phyloP scores from a whole-genome alignment of 2,329 filamentous ascomycete species.

The Sporothrix sp. region DNA sequence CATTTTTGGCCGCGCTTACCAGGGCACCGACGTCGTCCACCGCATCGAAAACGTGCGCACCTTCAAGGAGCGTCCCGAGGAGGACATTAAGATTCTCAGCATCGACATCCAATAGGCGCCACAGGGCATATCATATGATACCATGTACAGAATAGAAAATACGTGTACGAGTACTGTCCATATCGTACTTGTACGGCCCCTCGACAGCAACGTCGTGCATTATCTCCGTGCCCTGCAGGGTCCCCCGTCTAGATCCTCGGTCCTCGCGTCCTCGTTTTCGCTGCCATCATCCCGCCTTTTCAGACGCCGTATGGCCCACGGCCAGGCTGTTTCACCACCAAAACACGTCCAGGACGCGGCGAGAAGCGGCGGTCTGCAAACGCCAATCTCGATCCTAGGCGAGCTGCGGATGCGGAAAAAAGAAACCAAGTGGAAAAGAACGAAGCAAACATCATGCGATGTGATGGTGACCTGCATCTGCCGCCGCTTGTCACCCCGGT shows the following conservation, averaged over 20 bases:
- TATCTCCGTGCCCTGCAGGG: slow-evolving; percentile 6
- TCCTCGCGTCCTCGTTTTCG: background rate
- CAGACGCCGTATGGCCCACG: background rate
- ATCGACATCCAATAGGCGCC: slow-evolving; percentile 50
- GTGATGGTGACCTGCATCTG: background rate
- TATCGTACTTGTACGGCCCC: background rate
- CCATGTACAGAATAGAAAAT: slow-evolving; percentile 1
- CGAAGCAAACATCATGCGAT: background rate
- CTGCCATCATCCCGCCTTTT: slow-evolving; percentile 1
- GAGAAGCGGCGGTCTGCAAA: slow-evolving; percentile 1
- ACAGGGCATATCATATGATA: background rate
- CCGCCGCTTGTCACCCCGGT: background rate
- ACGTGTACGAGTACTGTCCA: too few species aligned
- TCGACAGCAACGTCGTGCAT: background rate
- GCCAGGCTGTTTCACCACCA: background rate
- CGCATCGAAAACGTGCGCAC: slow-evolving; percentile 88
- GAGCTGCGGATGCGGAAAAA: background rate
- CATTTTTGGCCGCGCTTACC: slow-evolving; percentile 82
- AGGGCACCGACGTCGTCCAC: slow-evolving; percentile 88
- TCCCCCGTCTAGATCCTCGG: background rate
- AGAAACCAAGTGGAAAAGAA: background rate
- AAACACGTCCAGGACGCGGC: background rate
- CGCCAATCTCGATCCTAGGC: background rate
- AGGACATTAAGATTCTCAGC: slow-evolving; percentile 95
- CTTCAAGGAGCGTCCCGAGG: slow-evolving; percentile 85